Evolutionary conservation across 352 stramenopile genomes (phyloP).

Genomic region (Globisporangium recalcitrans): DNA sequence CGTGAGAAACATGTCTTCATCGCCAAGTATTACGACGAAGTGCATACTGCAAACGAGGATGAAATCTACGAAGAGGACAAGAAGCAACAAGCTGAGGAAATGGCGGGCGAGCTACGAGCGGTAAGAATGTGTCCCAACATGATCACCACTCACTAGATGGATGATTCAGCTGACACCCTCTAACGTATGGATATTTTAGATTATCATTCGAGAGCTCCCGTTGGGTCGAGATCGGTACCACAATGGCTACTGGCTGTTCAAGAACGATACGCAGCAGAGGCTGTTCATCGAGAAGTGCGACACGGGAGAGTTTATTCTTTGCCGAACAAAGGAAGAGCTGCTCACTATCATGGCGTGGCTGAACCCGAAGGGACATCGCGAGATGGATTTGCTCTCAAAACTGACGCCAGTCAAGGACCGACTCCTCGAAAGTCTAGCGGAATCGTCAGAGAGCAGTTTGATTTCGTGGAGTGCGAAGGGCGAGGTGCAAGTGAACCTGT

Average conservation of each 20-base stretch:
- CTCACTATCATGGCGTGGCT: constrained; percentile 54
- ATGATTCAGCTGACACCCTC: not conserved
- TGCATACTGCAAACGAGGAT: constrained; percentile 48
- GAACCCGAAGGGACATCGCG: constrained; percentile 69
- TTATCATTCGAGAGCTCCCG: constrained; percentile 65
- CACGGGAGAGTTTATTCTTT: constrained; percentile 54
- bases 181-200: no score
- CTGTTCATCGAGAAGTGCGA: constrained; percentile 69
- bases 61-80: constrained; percentile 45
- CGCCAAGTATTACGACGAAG: constrained; percentile 57
- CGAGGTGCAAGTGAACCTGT: constrained; percentile 52
- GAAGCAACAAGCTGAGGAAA: constrained; percentile 32
- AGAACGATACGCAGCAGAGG: constrained; percentile 48
- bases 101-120: constrained; percentile 34
- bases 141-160: not conserved
- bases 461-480: constrained; percentile 28
- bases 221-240: constrained; percentile 71
- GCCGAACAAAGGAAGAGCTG: constrained; percentile 37
- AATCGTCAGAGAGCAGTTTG: constrained; percentile 17
- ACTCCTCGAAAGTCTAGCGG: constrained; percentile 23
- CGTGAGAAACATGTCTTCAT: constrained; percentile 62
- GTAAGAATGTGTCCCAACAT: constrained; percentile 15
- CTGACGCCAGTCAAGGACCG: constrained; percentile 42
- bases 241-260: constrained; percentile 79
- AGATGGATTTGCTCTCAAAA: constrained; percentile 56